A percentile compares a stretch with the other conserved stretches of the same genome.
Evolutionary conservation across 805 yeast genomes (phyloP).

Genomic region (Yamadazyma tumulicola): DNA sequence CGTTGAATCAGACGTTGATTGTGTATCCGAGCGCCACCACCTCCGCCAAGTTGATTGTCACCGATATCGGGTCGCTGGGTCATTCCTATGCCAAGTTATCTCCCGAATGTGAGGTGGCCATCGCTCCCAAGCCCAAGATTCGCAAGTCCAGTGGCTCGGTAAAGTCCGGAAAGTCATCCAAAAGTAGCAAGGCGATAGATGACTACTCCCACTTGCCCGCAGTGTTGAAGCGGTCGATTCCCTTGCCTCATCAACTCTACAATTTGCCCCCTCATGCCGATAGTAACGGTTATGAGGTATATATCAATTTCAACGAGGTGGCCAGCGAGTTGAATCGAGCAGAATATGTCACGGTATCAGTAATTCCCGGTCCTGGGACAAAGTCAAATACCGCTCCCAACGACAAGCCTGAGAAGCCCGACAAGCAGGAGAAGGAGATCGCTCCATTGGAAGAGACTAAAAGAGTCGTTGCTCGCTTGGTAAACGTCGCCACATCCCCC

Average conservation of each 20-base stretch:
- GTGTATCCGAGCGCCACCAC: slow-evolving; percentile 64
- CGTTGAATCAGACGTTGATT: slow-evolving; percentile 53
- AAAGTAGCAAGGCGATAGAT: slow-evolving; percentile 18
- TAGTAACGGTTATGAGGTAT: slow-evolving; percentile 39
- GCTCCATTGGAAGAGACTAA: slow-evolving; percentile 29
- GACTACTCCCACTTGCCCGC: slow-evolving; percentile 27
- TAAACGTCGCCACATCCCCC: slow-evolving; percentile 30
- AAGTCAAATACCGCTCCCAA: slow-evolving; percentile 16
- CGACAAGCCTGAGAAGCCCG: slow-evolving; percentile 5
- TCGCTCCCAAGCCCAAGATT: slow-evolving; percentile 58
- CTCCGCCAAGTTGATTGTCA: slow-evolving; percentile 56
- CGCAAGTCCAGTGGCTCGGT: slow-evolving; percentile 27
- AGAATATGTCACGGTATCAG: slow-evolving; percentile 48
- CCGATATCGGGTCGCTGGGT: slow-evolving; percentile 43
- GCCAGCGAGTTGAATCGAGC: slow-evolving; percentile 29
- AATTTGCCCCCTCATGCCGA: slow-evolving; percentile 16
- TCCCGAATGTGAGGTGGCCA: slow-evolving; percentile 64
- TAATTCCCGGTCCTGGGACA: slow-evolving; percentile 49
- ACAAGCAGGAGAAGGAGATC: slow-evolving; percentile 7
- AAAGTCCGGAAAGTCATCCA: slow-evolving; percentile 20
- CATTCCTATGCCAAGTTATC: slow-evolving; percentile 49
- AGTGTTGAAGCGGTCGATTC: slow-evolving; percentile 49
- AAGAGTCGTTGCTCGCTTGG: slow-evolving; percentile 50
- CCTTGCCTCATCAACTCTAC: slow-evolving; percentile 50
- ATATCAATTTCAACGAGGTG: slow-evolving; percentile 40